These are phyloP conservation scores for Xylaria sp. DNA, from an alignment of 2,329 filamentous ascomycete genomes.

Conservation along the genomic window DNA sequence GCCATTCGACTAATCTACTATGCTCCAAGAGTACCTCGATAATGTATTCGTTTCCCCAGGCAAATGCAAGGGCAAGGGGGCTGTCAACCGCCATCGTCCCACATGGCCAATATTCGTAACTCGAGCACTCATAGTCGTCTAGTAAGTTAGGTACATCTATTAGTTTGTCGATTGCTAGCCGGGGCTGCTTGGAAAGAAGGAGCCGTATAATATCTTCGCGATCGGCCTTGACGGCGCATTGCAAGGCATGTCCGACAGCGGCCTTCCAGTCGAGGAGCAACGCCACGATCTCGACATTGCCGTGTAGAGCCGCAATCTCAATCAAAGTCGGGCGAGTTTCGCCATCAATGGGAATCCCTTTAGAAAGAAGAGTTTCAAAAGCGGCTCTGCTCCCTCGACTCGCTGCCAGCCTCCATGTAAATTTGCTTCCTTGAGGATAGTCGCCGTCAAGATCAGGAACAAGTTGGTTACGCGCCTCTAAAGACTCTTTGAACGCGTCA, in stretches of 20 bases:
- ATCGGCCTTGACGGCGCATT: background rate
- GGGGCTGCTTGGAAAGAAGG: background rate
- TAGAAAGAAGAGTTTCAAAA: background rate
- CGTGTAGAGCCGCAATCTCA: too few species aligned
- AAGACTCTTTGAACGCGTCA: background rate
- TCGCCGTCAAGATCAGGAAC: background rate
- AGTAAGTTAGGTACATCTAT: background rate
- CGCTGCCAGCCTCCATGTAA: background rate
- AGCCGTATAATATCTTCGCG: background rate
- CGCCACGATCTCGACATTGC: background rate
- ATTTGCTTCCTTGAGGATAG: background rate
- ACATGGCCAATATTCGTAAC: too few species aligned
- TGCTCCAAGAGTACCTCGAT: background rate
- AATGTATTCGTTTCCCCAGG: background rate
- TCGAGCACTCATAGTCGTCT: background rate
- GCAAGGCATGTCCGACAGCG: background rate
- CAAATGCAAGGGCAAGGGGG: background rate
- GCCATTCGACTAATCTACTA: background rate
- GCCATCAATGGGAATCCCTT: background rate
- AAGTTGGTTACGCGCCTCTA: background rate
- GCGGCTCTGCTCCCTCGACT: background rate
- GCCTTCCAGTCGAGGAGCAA: background rate
- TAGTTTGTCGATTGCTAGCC: background rate
- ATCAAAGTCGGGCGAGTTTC: background rate
- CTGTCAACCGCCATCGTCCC: background rate